Conservation (phyloP, 2,329 filamentous ascomycete species). For the Epicoccum sorghinum region DNA sequence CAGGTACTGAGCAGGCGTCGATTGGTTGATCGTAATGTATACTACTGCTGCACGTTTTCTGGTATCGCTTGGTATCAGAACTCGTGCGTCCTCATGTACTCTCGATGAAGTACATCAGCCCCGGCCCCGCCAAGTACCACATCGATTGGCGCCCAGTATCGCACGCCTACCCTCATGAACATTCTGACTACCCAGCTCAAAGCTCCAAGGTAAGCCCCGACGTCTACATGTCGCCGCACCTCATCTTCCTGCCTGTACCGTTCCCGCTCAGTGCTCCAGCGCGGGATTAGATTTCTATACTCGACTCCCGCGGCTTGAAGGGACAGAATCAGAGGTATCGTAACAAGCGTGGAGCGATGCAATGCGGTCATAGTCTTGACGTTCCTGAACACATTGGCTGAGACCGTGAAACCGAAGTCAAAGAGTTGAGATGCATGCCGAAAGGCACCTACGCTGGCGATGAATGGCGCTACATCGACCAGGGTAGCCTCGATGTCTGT, state of each 20-base stretch:
- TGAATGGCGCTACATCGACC: conserved; percentile 3
- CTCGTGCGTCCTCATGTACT: conserved; percentile 5
- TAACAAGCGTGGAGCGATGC: not conserved
- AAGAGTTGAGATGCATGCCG: conserved; percentile 8
- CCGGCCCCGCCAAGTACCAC: conserved; percentile 5
- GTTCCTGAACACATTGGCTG: conserved; percentile 5
- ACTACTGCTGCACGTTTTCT: too few relatives aligned
- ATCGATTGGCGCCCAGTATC: conserved; percentile 10
- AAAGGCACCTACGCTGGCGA: conserved; percentile 2
- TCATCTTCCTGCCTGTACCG: not conserved
- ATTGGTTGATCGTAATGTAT: too few relatives aligned
- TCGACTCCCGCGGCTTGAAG: conserved; percentile 1
- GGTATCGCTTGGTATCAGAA: not conserved
- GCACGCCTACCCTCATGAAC: not conserved
- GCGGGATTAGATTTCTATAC: conserved; percentile 3
- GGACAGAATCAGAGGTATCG: not conserved
- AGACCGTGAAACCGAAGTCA: conserved; percentile 5
- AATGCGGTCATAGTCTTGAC: not conserved
- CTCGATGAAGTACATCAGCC: conserved; percentile 4
- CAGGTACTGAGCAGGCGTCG: too few relatives aligned
- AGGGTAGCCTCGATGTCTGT: conserved; percentile 5
- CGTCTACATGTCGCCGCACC: conserved; percentile 2
- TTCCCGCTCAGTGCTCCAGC: not conserved
- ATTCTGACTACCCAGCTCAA: conserved; percentile 3
- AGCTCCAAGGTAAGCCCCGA: conserved; percentile 1